Base-by-base conservation (phyloP, 495 filamentous ascomycete genomes). In the Friedmanniomyces endolithicus region DNA sequence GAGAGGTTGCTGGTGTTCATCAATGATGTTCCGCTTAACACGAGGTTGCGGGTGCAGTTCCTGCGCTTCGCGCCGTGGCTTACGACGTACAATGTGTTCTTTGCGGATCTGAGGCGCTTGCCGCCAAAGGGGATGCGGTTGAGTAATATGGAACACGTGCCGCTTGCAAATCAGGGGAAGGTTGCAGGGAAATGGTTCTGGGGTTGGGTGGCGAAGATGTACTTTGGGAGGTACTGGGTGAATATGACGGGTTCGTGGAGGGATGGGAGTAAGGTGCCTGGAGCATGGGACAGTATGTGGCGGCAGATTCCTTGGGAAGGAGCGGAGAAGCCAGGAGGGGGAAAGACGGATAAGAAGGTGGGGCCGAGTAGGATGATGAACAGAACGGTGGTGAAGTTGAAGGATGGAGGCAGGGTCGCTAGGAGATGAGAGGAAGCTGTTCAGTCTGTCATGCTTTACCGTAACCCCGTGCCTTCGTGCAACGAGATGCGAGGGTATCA, bases 31-130 rank as follows among this genome's bases (percentile, higher is more conserved):
- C 82, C 87, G 1, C 74, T 80, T 0, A 73, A 74, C 9, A 81
- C 84, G 0, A 73, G 72, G 24, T 62, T 95, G 1, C 80, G 84
- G 27, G 68, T 94, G 39, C 83, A 77, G 17, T 90, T 83, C 14
- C 82, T 89, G 73, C 81, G 79, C 23, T 71, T 84, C 44, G 72
- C 78, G 45, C 52, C 49, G 55, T 81, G 80, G 64, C 76, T 78
- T 16, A 70, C 72, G 41, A 64, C 73, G 20, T 74, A 64, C 53
- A 67, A 64, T 11, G 66, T 80, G 56, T 69, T 60, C 27, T 47
- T 82, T 0, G 61, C 65, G 6, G 80, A 85, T 23, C 65, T 87
- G 67, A 74, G n/a, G 14, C 48, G 54, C 6, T 27, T 60, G 48
- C 61, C 59, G 6, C 67, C 61, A 43, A 51, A 63, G 31, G 58